Conservation (phyloP, 2,329 filamentous ascomycete genomes). For the Nothopassalora personata region DNA sequence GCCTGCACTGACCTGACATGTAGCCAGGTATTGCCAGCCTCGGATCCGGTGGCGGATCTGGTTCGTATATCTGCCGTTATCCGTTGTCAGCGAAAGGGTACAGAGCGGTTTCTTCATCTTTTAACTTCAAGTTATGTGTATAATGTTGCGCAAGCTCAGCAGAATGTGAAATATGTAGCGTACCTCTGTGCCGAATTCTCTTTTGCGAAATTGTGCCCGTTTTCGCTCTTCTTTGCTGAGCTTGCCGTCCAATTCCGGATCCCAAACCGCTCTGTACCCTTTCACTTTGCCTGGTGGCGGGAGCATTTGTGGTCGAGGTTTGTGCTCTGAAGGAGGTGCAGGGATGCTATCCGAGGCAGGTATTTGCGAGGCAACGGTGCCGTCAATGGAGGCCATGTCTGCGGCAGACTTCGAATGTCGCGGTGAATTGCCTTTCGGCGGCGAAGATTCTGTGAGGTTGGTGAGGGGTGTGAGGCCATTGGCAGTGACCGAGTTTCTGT, state of each 20-base stretch:
- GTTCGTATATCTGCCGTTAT: constrained; percentile 52
- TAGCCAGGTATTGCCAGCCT: constrained; percentile 65
- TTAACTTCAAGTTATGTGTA: constrained; percentile 31
- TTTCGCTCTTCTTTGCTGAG: constrained; percentile 53
- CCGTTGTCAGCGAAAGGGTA: constrained; percentile 37
- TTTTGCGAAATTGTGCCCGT: constrained; percentile 32
- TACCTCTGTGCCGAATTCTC: constrained; percentile 39
- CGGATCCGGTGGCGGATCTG: constrained; percentile 75
- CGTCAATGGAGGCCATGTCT: constrained; percentile 26
- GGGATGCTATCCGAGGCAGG: constrained; percentile 23
- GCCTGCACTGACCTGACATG: constrained; percentile 46
- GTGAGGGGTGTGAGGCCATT: constrained; percentile 61
- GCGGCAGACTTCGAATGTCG: constrained; percentile 22
- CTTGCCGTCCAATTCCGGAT: constrained; percentile 58
- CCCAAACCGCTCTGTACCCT: constrained; percentile 57
- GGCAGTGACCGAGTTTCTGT: constrained; percentile 49
- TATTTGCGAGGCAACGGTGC: constrained; percentile 19
- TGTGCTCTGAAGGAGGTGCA: constrained; percentile 27
- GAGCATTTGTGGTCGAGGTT: constrained; percentile 43
- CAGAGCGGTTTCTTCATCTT: constrained; percentile 32
- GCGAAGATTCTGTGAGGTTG: constrained; percentile 58
- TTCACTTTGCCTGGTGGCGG: constrained; percentile 49
- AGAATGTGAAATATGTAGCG: constrained; percentile 34
- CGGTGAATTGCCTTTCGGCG: constrained; percentile 54
- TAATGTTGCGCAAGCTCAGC: constrained; percentile 35